These are phyloP conservation scores for Stenogyne calaminthoides DNA, from an alignment of 305 asterid species.

Conservation along the genomic window DNA sequence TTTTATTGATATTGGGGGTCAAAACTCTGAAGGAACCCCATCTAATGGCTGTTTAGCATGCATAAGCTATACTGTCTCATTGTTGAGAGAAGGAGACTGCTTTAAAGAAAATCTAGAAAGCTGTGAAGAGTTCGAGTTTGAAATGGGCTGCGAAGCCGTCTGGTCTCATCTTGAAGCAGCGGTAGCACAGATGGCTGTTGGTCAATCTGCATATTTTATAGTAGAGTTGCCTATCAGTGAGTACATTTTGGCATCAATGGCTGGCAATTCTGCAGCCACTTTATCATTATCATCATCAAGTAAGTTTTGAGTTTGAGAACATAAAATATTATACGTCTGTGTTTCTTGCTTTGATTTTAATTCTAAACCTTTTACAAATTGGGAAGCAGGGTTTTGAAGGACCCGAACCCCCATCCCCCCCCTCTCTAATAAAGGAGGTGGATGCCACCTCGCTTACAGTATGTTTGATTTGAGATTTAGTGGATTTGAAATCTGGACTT, in stretches of 20 bases:
- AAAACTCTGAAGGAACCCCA: conserved; percentile 54
- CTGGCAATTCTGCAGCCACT: conserved; percentile 53
- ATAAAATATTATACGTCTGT: conserved; percentile 1
- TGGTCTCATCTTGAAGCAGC: conserved; percentile 67
- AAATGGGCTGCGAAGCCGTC: conserved; percentile 78
- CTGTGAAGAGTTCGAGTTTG: conserved; percentile 87
- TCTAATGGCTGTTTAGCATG: conserved; percentile 71
- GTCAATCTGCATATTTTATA: conserved; percentile 70
- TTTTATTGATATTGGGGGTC: conserved; percentile 45
- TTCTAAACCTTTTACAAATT: neutral
- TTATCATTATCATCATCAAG: conserved; percentile 57
- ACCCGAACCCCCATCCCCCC: neutral
- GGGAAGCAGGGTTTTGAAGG: neutral
- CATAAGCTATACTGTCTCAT: conserved; percentile 60
- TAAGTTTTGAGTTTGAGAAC: conserved; percentile 36
- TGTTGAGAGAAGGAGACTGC: conserved; percentile 49
- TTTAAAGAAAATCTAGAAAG: conserved; percentile 75
- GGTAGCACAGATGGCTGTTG: conserved; percentile 69
- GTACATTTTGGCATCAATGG: conserved; percentile 62
- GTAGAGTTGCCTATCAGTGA: conserved; percentile 67
- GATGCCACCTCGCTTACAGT: neutral
- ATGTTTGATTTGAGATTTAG: too few relatives aligned
- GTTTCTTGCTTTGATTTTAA: conserved; percentile 4
- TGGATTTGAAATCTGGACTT: too few relatives aligned
- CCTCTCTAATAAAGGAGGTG: neutral